A percentile compares a stretch with the other conserved stretches of the same genome.
Evolutionary conservation across 1,139 yeast species (phyloP).

Genomic region (Hansenula lynferdii): DNA sequence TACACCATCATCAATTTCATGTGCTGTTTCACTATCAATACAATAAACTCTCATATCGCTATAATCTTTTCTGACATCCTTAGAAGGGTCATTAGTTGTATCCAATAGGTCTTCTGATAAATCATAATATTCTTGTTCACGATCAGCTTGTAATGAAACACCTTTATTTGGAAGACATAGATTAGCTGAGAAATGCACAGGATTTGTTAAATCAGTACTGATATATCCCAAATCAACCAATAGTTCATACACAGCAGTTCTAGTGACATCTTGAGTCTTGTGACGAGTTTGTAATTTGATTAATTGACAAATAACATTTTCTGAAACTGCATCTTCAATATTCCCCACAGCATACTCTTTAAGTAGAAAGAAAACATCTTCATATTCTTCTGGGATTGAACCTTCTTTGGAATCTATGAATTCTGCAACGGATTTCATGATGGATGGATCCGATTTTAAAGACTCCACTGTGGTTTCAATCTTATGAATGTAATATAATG

Average conservation of each 20-base stretch:
- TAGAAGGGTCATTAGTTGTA: conserved; percentile 31
- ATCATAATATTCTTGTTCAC: conserved; percentile 39
- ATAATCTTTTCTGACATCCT: conserved; percentile 31
- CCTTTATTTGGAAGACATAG: conserved; percentile 37
- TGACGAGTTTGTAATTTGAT: conserved; percentile 11
- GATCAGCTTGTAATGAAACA: conserved; percentile 34
- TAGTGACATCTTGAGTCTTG: conserved; percentile 21
- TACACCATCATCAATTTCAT: conserved; percentile 93
- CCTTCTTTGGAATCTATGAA: conserved; percentile 10
- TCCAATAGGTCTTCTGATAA: conserved; percentile 18
- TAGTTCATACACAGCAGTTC: conserved; percentile 43
- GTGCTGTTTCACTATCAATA: conserved; percentile 76
- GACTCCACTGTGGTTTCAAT: conserved; percentile 29
- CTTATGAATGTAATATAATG: conserved; percentile 32
- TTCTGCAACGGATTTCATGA: conserved; percentile 15
- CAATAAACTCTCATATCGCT: conserved; percentile 61
- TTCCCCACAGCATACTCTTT: conserved; percentile 49
- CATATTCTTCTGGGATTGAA: conserved; percentile 26
- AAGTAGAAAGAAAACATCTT: conserved; percentile 36
- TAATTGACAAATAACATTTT: conserved; percentile 32
- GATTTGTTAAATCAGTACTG: conserved; percentile 33
- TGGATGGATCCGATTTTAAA: conserved; percentile 27
- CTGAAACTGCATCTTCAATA: conserved; percentile 35
- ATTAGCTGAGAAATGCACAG: conserved; percentile 41
- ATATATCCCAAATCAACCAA: conserved; percentile 29